These are phyloP conservation scores for Huntiella savannae DNA, from an alignment of 2,329 filamentous ascomycete genomes.

Conservation along the genomic window DNA sequence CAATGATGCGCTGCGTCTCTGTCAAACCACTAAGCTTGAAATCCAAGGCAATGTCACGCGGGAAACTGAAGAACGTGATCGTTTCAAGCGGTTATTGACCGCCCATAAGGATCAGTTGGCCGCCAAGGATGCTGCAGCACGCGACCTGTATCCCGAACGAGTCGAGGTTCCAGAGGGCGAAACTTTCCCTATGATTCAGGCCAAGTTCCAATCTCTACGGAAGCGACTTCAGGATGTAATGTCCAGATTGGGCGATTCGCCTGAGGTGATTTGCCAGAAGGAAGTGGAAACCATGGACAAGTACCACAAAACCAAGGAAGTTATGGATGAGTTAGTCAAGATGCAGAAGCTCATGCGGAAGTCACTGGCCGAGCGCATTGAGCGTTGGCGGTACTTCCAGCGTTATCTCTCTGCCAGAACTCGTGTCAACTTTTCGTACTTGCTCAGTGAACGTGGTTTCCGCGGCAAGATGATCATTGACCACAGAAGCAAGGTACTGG, in stretches of 20 bases:
- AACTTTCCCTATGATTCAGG: constrained; percentile 35
- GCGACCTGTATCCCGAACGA: constrained; percentile 22
- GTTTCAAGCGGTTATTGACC: constrained; percentile 16
- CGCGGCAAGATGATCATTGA: constrained; percentile 64
- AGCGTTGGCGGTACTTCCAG: constrained; percentile 67
- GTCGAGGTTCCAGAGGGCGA: constrained; percentile 28
- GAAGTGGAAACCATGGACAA: constrained; percentile 22
- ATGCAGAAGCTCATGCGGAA: constrained; percentile 29
- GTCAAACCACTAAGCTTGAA: constrained; percentile 6
- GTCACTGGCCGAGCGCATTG: constrained; percentile 49
- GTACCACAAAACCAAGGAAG: constrained; percentile 22
- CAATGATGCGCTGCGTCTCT: constrained; percentile 19
- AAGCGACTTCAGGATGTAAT: constrained; percentile 40
- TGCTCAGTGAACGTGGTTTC: constrained; percentile 78
- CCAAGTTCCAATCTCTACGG: constrained; percentile 33
- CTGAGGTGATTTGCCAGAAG: constrained; percentile 41
- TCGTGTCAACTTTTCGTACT: constrained; percentile 68
- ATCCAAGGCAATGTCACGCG: background rate
- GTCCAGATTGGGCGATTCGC: constrained; percentile 39
- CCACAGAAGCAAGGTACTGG: constrained; percentile 53
- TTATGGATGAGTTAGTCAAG: constrained; percentile 23
- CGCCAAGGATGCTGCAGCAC: constrained; percentile 11
- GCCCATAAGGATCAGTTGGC: constrained; percentile 18
- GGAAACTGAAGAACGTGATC: constrained; percentile 25
- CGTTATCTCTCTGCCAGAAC: constrained; percentile 70